Percentiles rank a stretch among this genome's conserved stretches.
These are phyloP conservation scores for Metarhizium brunneum DNA, from an alignment of 2,329 filamentous ascomycete genomes.

Conservation along the genomic window DNA sequence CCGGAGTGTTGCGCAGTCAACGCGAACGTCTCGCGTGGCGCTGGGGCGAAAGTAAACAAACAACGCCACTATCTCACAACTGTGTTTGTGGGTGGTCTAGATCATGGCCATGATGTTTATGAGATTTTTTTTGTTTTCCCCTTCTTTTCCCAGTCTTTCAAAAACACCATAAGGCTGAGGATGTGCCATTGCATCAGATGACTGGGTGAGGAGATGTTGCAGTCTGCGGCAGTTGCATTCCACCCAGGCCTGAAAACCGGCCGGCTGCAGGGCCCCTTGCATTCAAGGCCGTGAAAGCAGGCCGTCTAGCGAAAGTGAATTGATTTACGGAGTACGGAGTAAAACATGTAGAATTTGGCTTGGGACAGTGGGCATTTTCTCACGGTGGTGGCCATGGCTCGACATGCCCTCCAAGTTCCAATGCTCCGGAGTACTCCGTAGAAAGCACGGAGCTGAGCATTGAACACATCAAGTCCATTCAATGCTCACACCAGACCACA, in stretches of 20 bases:
- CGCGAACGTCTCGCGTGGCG: conserved; percentile 2
- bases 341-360: no score
- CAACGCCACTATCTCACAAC: not conserved
- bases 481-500: no score
- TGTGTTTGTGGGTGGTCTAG: not conserved
- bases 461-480: no score
- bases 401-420: not conserved
- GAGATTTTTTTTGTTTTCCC: no score
- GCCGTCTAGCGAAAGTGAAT: not conserved
- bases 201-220: no score
- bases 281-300: not conserved
- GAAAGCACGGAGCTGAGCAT: not conserved
- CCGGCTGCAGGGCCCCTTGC: not conserved
- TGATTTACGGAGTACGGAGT: no score
- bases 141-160: no score
- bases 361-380: not conserved
- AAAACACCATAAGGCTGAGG: no score
- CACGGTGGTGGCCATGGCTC: not conserved
- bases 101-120: no score
- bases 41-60: conserved; percentile 1
- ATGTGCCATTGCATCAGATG: no score
- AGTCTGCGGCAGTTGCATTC: no score
- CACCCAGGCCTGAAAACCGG: not conserved
- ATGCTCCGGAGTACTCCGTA: not conserved
- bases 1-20: not conserved